phyloP scores from a whole-genome alignment of 208 protist genomes.

The Trypanosoma caninum region DNA sequence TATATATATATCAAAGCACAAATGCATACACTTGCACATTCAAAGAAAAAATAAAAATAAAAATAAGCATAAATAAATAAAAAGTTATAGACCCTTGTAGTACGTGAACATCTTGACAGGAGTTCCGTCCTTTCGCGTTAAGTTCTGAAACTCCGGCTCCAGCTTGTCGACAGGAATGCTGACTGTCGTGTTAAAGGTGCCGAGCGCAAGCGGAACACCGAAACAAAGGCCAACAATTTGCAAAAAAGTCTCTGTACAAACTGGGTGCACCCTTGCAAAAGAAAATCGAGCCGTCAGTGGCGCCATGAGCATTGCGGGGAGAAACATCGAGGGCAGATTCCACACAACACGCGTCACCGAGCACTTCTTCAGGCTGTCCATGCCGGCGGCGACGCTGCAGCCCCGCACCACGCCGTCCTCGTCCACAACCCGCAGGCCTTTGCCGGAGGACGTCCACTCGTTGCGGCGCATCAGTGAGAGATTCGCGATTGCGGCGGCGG shows the following conservation, averaged over 20 bases:
- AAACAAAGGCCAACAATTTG: conserved; percentile 66
- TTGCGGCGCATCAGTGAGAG: conserved; percentile 89
- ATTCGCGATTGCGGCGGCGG: conserved; percentile 78
- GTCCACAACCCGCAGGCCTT: conserved; percentile 81
- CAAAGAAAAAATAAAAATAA: no score
- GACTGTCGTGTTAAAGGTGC: conserved; percentile 54
- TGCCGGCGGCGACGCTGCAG: conserved; percentile 66
- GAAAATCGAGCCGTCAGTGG: conserved; percentile 38
- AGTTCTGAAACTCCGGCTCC: conserved; percentile 57
- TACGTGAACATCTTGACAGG: conserved; percentile 67
- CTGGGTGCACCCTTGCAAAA: conserved; percentile 29
- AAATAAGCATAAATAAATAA: no score
- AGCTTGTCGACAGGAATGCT: conserved; percentile 43
- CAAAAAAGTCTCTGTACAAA: conserved; percentile 45
- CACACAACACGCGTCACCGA: conserved; percentile 71
- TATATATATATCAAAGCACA: no score
- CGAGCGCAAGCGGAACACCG: conserved; percentile 75
- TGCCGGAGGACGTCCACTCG: conserved; percentile 73
- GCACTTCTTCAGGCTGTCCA: conserved; percentile 76
- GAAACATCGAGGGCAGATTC: conserved; percentile 81
- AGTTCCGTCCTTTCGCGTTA: conserved; percentile 58
- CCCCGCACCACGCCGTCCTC: conserved; percentile 77
- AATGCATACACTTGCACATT: no score
- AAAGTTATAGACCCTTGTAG: conserved; percentile 80
- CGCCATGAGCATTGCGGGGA: conserved; percentile 86